phyloP scores from a whole-genome alignment of 192 early-diverging fungal species.

The Coemansia sp. region DNA sequence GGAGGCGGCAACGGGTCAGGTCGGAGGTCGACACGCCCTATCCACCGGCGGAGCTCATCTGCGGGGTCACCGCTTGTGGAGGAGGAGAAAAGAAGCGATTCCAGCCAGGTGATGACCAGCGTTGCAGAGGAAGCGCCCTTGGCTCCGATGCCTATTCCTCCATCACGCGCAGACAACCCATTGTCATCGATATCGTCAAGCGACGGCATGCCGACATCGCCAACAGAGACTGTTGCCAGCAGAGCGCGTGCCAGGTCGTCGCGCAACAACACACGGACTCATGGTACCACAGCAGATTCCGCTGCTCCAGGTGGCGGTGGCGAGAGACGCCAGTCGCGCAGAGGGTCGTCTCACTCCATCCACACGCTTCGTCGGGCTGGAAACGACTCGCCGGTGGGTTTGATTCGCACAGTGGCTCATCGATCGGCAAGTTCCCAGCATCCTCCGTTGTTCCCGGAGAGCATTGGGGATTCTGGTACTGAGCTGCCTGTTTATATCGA shows the following conservation, averaged over 20 bases:
- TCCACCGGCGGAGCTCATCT: conserved; percentile 50
- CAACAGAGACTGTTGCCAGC: conserved; percentile 35
- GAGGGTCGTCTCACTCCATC: conserved; percentile 30
- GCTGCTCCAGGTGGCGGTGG: not conserved
- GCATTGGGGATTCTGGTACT: not conserved
- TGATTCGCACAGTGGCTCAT: conserved; percentile 12
- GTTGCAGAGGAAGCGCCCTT: conserved; percentile 20
- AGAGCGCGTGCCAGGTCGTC: conserved; percentile 24
- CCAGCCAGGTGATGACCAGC: conserved; percentile 24
- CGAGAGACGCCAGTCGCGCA: conserved; percentile 17
- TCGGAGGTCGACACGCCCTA: conserved; percentile 11
- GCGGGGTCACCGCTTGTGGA: conserved; percentile 34
- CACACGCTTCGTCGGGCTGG: conserved; percentile 15
- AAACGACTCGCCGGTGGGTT: conserved; percentile 30
- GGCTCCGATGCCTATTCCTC: conserved; percentile 11
- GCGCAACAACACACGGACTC: conserved; percentile 14
- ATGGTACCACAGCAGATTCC: not conserved
- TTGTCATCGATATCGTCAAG: conserved; percentile 10
- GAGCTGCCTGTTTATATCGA: conserved; percentile 15
- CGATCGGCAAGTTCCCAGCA: conserved; percentile 3
- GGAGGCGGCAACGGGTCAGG: conserved; percentile 5
- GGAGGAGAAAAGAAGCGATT: conserved; percentile 22
- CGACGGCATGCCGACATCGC: conserved; percentile 32
- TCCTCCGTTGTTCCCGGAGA: not conserved
- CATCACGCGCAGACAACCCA: conserved; percentile 15